phyloP scores from a whole-genome alignment of 768 basidiomycete species.

The Suillus alpinus region DNA sequence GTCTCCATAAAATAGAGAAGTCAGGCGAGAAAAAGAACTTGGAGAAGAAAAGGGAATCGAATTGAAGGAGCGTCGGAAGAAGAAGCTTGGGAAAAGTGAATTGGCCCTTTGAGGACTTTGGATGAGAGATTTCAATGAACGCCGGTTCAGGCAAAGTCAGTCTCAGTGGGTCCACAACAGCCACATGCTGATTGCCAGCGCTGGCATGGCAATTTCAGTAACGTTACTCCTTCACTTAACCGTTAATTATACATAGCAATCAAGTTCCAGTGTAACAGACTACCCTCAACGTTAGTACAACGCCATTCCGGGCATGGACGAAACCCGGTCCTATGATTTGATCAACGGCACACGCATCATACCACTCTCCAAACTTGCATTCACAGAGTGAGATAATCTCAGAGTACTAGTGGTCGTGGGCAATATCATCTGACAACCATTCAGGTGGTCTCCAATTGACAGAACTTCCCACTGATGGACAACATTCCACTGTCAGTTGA shows the following conservation, averaged over 20 bases:
- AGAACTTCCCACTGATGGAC: background rate
- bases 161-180: background rate
- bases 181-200: background rate
- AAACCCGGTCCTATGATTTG: background rate
- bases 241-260: background rate
- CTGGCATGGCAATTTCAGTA: background rate
- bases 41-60: slow-evolving; percentile 1
- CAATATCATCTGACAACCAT: background rate
- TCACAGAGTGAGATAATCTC: background rate
- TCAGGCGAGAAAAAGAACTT: background rate
- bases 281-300: background rate
- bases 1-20: slow-evolving; percentile 36
- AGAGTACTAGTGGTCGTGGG: background rate
- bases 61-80: slow-evolving; percentile 5
- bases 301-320: background rate
- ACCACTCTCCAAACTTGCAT: background rate
- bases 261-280: background rate
- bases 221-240: background rate
- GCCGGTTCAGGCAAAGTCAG: background rate
- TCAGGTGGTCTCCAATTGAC: background rate
- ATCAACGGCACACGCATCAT: background rate
- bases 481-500: background rate
- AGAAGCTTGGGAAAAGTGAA: slow-evolving; percentile 1
- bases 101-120: background rate
- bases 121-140: slow-evolving; percentile 2